Evolutionary conservation across 257 asterid genomes (phyloP).

Genomic region (Solanum dulcamara): DNA sequence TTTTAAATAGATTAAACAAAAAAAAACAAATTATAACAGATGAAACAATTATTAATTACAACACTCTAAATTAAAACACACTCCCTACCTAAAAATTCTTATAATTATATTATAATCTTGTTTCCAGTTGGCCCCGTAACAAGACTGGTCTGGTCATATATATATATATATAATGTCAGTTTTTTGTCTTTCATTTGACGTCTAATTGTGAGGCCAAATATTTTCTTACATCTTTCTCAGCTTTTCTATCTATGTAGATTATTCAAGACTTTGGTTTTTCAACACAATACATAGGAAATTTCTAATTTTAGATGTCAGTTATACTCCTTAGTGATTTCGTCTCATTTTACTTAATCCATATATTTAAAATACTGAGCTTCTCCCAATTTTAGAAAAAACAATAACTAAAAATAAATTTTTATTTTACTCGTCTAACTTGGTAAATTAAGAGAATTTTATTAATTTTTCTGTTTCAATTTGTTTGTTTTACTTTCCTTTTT

Average conservation of each 20-base stretch:
- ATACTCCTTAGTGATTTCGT: too few relatives aligned
- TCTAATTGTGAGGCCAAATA: not conserved
- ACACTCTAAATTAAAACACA: not conserved
- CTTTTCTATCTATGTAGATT: not conserved
- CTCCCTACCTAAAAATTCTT: not conserved
- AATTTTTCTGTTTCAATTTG: not conserved
- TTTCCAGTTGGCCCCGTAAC: not conserved
- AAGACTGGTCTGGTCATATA: not conserved
- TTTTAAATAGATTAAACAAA: rapidly evolving
- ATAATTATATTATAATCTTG: not conserved
- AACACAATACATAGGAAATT: too few relatives aligned
- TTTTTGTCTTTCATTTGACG: not conserved
- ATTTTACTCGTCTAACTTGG: not conserved
- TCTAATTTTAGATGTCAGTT: too few relatives aligned
- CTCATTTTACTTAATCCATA: too few relatives aligned
- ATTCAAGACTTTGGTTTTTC: too few relatives aligned
- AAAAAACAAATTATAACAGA: too few relatives aligned
- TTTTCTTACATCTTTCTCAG: not conserved
- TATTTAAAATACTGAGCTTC: too few relatives aligned
- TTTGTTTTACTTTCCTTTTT: not conserved
- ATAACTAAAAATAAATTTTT: too few relatives aligned
- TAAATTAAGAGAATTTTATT: not conserved
- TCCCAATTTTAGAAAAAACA: too few relatives aligned
- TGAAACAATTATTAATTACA: too few relatives aligned
- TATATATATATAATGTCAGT: not conserved